Evolutionary conservation across 1,284 basidiomycete genomes (phyloP), one percentile per base, ranked within the genome.

Genomic region (Ceratobasidium sp.): DNA sequence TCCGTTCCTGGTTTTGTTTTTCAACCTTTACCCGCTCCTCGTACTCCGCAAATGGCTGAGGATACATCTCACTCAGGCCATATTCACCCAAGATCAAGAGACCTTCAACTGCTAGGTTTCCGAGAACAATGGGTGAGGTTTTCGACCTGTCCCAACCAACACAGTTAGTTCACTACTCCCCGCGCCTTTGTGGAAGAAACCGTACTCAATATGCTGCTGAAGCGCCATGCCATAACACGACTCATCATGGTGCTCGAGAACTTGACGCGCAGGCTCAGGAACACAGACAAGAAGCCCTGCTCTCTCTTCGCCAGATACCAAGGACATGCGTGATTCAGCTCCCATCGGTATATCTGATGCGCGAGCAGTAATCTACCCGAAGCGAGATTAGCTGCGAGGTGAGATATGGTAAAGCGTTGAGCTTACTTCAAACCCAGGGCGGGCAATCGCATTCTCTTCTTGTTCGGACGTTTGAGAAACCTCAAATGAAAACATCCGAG

Each of bases 271-370:
- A 6, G 72, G 72, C 38, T 66, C 54, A 4, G 16, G 54, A 13
- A 11, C 38, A 4, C 21, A 47, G 14, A 59, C 44, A 43, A 71
- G n/a, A 1, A 71, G 35, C 14, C 67, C 67, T 5, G 57, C 43
- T 23, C 41, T 14, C 46, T 61, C 66, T 28, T 71, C 67, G 23
- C 67, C 67, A 32, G 57, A n/a, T 2, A 61, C 55, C 28, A 71
- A 23, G 11, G 21, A 21, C 16, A 50, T 43, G 11, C 32, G 6
- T 6, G 21, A 30, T 38, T 38, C 35, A 11, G 35, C 35, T 11
- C 35, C 35, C 35, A 38, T 38, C 11, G 35, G 35, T 38, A 38
- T 38, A 38, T 38, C 35, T 11, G 35, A 11, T 38, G 35, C 35
- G 11, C 35, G 35, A 38, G 35, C 35, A 38, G 35, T 38, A 4